These are phyloP conservation scores for Lagenidium giganteum DNA, from an alignment of 352 stramenopile genomes.

Conservation along the genomic window DNA sequence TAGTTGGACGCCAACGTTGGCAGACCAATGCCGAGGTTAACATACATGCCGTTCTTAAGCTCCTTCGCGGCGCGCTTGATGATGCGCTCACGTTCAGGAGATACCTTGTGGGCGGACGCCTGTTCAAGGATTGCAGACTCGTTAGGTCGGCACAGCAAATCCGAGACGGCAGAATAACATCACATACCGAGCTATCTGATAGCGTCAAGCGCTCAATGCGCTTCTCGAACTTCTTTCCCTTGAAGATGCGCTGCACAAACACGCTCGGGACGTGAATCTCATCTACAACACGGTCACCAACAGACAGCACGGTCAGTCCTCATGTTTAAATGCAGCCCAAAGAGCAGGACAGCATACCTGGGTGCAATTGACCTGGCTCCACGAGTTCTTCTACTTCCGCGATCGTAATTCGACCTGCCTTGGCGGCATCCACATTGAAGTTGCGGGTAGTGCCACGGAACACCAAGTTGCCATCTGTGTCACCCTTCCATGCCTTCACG, in stretches of 20 bases:
- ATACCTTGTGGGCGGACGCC: no score
- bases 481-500: conserved; percentile 95
- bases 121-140: no score
- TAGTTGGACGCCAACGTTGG: conserved; percentile 95
- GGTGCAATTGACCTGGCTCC: conserved; percentile 89
- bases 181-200: conserved; percentile 44
- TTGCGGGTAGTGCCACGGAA: conserved; percentile 95
- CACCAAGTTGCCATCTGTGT: conserved; percentile 95
- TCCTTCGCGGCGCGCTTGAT: conserved; percentile 90
- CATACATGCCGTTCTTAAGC: conserved; percentile 94
- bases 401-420: conserved; percentile 91
- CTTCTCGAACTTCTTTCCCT: conserved; percentile 88
- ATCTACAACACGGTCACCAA: no score
- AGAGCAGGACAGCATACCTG: conserved; percentile 24
- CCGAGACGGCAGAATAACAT: no score
- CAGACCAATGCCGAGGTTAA: conserved; percentile 96
- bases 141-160: no score
- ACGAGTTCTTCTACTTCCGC: conserved; percentile 96
- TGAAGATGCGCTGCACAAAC: conserved; percentile 95
- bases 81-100: conserved; percentile 86
- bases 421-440: conserved; percentile 95
- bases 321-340: background rate
- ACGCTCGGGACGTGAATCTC: conserved; percentile 94
- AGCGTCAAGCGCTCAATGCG: conserved; percentile 92
- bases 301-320: background rate